phyloP scores from a whole-genome alignment of 306 rosid species.

The Purshia tridentata region DNA sequence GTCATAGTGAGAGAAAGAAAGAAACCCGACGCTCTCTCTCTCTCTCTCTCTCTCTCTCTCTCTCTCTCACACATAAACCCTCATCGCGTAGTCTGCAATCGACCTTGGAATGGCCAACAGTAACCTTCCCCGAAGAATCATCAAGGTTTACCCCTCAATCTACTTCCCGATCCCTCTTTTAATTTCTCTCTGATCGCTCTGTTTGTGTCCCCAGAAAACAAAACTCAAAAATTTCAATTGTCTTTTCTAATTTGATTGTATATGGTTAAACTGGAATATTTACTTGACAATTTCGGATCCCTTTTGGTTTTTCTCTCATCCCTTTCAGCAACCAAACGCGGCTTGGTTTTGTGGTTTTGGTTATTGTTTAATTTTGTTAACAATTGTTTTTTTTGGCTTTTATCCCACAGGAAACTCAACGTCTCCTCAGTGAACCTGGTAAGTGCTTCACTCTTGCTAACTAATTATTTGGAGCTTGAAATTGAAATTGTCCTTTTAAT shows the following conservation, averaged over 20 bases:
- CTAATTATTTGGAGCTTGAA: constrained; percentile 2
- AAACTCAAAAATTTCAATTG: background rate
- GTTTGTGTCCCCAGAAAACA: background rate
- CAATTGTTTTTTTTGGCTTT: constrained; percentile 1
- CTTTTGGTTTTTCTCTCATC: background rate
- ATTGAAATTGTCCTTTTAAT: constrained; percentile 18
- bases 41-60: constrained; percentile 7
- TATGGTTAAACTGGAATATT: background rate
- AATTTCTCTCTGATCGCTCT: constrained; percentile 35
- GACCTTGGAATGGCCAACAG: constrained; percentile 79
- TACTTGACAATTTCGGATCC: background rate
- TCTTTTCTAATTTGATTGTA: background rate
- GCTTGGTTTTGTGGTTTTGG: constrained; percentile 9
- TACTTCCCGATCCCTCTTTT: constrained; percentile 45
- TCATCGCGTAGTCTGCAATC: constrained; percentile 64
- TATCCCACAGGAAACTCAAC: constrained; percentile 89
- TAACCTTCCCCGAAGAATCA: constrained; percentile 92
- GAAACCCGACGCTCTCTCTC: background rate
- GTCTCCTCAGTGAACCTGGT: constrained; percentile 99
- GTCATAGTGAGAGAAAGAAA: constrained; percentile 1
- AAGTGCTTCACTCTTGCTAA: constrained; percentile 20
- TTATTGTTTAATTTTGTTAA: constrained; percentile 23
- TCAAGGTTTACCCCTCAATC: constrained; percentile 45
- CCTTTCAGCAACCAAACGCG: constrained; percentile 8
- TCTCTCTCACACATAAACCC: constrained; percentile 46